Base-by-base conservation (phyloP, 306 rosid genomes). In the Lablab purpureus region DNA sequence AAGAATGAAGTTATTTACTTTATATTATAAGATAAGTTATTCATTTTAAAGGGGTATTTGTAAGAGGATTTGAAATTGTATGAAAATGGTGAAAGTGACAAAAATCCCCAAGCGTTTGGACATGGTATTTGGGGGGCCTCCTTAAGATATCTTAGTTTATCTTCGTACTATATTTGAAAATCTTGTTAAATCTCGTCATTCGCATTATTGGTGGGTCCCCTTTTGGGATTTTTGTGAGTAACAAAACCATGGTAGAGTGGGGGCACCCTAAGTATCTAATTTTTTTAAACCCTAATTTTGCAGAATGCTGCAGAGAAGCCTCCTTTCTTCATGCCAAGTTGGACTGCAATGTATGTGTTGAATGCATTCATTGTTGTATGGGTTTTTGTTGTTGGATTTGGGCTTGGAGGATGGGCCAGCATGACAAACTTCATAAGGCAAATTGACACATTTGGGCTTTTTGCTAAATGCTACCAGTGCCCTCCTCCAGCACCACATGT, bases 261-360 rank as follows among this genome's bases (percentile, higher is more conserved):
- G 73, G 65, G 54, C 71, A 34, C 37, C 50, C 4, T 10, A 40
- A 67, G 11, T 11, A 37, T 37, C 30, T 67, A 37, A 23, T 10
- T 56, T 11, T 5, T 13, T 70, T 58, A 14, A 0, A 9, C 50
- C 10, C 1, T 55, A 7, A 63, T 37, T 72, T 55, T 65, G 45
- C 90, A 92, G 97, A 94, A 94, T 82, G 97, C 97, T 25, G 95
- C 88, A n/a, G 97, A 94, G 89, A 91, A 91, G 84, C 97, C 99
- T 23, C 99, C 99, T 0, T 80, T 83, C 84, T 92, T 94, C 80
- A 37, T 92, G 69, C 93, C 86, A 36, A 89, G 95, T 84, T 94
- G 99, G 97, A 86, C 95, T 2, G 97, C 78, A 6, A 84, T 94
- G 91, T 94, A 73, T 56, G 89, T 88, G 11, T 0, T 94, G 5